Evolutionary conservation across 805 yeast genomes (phyloP), one percentile per base, ranked within the genome.

Genomic region (Limtongozyma cylindracea): DNA sequence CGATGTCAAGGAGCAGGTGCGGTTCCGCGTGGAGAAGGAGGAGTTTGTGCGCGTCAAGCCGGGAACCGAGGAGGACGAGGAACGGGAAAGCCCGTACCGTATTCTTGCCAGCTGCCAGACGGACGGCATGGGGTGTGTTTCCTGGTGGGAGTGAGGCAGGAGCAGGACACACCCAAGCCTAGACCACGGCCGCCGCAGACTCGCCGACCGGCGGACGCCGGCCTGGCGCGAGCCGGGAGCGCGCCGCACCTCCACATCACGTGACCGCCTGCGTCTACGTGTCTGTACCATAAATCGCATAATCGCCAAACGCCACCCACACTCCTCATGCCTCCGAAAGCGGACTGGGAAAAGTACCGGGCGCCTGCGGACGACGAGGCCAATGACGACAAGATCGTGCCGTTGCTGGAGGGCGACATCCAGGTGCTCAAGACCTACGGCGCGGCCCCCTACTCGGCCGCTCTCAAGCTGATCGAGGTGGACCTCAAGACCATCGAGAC

Each of bases 401-500:
- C 98, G 7, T 60, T 88, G 33, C 60, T 80, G 27, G 99, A 88
- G 43, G 94, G 91, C 21, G 99, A 88, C 45, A 91, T 91, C 42
- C 95, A 84, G 47, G 96, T 88, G 21, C 57, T 88, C 36, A 84
- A 88, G 49, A 78, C 95, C 5, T 88, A 88, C 39, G 96, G 96
- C 22, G 88, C 91, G 13, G 99, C 96, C 2, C 96, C 98, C 16
- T 88, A 91, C 46, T 88, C 82, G 25, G 52, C 61, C 20, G 56
- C 67, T 28, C 62, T 88, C 38, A 84, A 82, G 43, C 57, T 56
- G 29, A 69, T 78, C 24, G 96, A 84, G 39, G 64, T 68, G 35
- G 98, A 88, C 46, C 58, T 91, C 35, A 72, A 73, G 38, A 70
- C 61, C 18, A 59, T 88, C 27, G 95, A 84, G 42, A 56, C 62